Conservation (phyloP, 2,329 filamentous ascomycete species). For the Colletotrichum chlorophyti region DNA sequence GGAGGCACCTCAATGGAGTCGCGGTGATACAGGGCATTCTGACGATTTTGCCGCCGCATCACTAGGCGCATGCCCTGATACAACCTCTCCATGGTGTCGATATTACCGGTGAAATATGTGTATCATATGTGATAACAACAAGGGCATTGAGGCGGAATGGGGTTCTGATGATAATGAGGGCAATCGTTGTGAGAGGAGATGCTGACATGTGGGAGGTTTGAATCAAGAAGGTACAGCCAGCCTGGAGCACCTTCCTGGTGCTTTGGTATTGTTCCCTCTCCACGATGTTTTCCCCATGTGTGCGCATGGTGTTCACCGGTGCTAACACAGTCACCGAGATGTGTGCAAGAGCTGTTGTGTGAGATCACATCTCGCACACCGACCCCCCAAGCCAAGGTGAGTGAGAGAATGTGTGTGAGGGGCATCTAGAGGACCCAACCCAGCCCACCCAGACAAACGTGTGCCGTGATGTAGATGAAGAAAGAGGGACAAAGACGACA, state of each 20-base stretch:
- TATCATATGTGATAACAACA: neutral
- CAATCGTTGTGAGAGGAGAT: neutral
- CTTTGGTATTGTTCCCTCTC: neutral
- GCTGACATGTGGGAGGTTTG: neutral
- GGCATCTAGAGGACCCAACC: slow-evolving; percentile 6
- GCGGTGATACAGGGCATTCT: slow-evolving; percentile 6
- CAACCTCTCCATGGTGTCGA: slow-evolving; percentile 2
- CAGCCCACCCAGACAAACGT: neutral
- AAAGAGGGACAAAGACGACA: neutral
- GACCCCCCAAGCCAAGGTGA: neutral
- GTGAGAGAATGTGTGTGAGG: slow-evolving; percentile 13
- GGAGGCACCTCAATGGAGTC: slow-evolving; percentile 23
- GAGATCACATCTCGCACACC: slow-evolving; percentile 2
- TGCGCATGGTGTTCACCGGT: neutral
- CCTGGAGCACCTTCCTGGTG: slow-evolving; percentile 2
- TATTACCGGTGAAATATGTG: too few relatives aligned
- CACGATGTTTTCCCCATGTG: neutral
- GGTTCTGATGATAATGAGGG: neutral
- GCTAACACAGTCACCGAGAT: slow-evolving; percentile 1
- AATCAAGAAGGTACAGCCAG: slow-evolving; percentile 1
- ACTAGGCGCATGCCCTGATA: slow-evolving; percentile 20
- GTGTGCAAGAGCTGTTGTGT: neutral
- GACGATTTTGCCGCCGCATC: slow-evolving; percentile 14
- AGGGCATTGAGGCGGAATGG: neutral
- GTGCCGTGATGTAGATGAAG: neutral